These are phyloP conservation scores for Solanum bulbocastanum DNA, from an alignment of 257 asterid genomes.

Conservation along the genomic window DNA sequence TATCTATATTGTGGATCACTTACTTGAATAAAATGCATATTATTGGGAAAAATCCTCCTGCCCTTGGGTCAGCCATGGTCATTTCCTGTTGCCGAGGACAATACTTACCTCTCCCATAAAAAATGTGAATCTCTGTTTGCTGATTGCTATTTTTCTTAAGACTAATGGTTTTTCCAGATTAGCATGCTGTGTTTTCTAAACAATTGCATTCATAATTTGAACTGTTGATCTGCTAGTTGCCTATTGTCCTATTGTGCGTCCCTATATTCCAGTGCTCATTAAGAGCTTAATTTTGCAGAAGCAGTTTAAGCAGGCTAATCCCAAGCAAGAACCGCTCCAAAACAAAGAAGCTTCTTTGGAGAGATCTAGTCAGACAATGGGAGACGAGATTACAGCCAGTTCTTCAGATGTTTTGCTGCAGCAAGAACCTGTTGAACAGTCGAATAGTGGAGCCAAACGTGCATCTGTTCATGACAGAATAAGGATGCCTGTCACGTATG, in stretches of 20 bases:
- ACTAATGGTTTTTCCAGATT: neutral
- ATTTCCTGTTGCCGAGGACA: neutral
- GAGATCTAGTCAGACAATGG: neutral
- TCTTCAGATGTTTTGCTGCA: constrained; percentile 5
- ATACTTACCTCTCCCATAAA: neutral
- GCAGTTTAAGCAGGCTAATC: constrained; percentile 41
- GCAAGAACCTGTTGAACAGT: constrained; percentile 15
- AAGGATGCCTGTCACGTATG: constrained; percentile 59
- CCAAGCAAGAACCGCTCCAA: constrained; percentile 16
- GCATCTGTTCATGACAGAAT: constrained; percentile 59
- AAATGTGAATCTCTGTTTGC: neutral
- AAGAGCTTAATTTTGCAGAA: constrained; percentile 35
- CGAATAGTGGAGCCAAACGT: constrained; percentile 18
- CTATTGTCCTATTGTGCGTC: neutral
- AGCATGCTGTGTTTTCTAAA: neutral
- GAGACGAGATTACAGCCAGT: neutral
- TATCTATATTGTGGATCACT: neutral
- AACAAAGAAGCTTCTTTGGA: constrained; percentile 16
- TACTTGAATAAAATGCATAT: neutral
- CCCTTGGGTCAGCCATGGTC: neutral
- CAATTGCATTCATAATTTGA: neutral
- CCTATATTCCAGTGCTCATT: neutral
- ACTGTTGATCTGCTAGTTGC: neutral
- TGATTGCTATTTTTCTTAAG: neutral
- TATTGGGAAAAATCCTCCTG: neutral